These are phyloP conservation scores for Corchorus olitorius DNA, from an alignment of 345 rosid genomes.

Conservation along the genomic window DNA sequence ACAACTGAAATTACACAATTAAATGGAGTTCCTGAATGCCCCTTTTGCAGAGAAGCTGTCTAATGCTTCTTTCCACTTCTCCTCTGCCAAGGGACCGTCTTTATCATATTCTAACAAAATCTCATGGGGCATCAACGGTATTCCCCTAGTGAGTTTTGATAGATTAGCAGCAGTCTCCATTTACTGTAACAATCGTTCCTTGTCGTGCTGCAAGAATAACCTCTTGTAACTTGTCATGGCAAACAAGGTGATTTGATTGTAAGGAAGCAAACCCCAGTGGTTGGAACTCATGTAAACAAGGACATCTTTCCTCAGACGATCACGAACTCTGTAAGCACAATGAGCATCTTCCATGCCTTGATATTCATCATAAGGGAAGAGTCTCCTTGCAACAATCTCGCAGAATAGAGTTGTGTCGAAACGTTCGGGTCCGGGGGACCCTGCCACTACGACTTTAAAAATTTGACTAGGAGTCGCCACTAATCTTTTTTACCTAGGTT, in stretches of 20 bases:
- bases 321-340: background rate
- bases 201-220: background rate
- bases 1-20: no score
- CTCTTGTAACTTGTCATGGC: background rate
- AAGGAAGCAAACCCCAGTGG: background rate
- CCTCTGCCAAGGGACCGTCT: no score
- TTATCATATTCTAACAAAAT: no score
- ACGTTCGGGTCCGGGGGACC: no score
- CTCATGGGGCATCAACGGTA: no score
- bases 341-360: background rate
- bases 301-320: background rate
- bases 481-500: no score
- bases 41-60: no score
- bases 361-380: background rate
- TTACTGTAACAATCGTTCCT: background rate
- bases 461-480: no score
- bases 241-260: background rate
- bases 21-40: no score
- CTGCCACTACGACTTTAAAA: no score
- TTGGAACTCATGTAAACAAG: background rate
- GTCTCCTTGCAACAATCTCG: background rate
- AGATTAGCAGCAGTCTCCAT: constrained; percentile 2
- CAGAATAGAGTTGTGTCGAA: background rate
- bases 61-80: no score
- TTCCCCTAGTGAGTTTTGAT: no score